phyloP scores from a whole-genome alignment of 176 grass and related monocot genomes.

The Poa pratensis region DNA sequence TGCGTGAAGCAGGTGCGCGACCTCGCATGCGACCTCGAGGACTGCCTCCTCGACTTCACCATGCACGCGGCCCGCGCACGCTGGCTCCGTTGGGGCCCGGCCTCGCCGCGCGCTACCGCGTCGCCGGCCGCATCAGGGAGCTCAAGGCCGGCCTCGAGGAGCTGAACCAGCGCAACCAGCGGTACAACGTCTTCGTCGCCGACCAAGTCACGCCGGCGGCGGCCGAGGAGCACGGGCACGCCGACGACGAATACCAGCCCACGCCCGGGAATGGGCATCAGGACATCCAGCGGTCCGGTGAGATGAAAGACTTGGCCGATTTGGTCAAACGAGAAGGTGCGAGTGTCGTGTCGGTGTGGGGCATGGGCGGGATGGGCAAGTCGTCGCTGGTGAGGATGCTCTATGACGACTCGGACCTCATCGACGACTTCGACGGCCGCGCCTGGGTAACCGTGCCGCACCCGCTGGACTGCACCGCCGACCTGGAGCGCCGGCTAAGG shows the following conservation, averaged over 20 bases:
- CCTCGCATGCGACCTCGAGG: conserved; percentile 49
- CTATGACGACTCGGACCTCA: conserved; percentile 14
- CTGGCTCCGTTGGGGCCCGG: background rate
- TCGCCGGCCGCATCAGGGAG: conserved; percentile 22
- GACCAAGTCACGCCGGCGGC: background rate
- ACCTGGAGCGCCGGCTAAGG: background rate
- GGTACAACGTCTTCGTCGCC: conserved; percentile 17
- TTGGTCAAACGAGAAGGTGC: background rate
- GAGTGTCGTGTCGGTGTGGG: conserved; percentile 37
- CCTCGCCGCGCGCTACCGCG: background rate
- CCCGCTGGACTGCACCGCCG: conserved; percentile 18
- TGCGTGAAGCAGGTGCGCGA: conserved; percentile 26
- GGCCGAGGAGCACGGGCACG: background rate
- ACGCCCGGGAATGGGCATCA: background rate
- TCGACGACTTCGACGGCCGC: conserved; percentile 34
- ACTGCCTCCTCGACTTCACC: conserved; percentile 40
- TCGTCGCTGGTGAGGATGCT: conserved; percentile 38
- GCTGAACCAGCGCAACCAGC: conserved; percentile 27
- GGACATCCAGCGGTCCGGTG: conserved; percentile 3
- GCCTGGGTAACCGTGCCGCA: conserved; percentile 54
- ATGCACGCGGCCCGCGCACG: background rate
- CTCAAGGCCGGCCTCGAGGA: conserved; percentile 31
- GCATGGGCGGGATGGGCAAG: conserved; percentile 48
- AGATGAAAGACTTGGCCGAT: background rate
- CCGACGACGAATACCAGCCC: conserved; percentile 1